Base-by-base conservation (phyloP, 345 rosid genomes). In the Pistacia atlantica region DNA sequence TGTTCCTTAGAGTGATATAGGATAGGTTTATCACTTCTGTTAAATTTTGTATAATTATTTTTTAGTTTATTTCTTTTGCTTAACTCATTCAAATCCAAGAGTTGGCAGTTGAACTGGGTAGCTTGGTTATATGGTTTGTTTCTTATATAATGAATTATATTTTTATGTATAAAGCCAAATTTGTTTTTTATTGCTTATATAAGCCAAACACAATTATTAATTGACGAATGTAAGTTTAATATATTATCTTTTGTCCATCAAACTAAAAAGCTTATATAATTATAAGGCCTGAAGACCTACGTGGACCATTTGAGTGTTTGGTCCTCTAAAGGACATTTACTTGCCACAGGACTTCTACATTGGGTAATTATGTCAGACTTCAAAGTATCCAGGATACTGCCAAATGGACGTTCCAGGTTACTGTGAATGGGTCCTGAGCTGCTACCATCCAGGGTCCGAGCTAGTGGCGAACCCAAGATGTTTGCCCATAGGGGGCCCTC, bases 321-420 rank as follows among this genome's bases (percentile, higher is more conserved):
- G 99, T 71, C 93, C 84, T 56, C 85, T 95, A 38, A 95, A 92
- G 87, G 97, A 95, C 75, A 75, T 95, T 37, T 93, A 92, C 76
- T 82, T 95, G 88, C 99, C 99, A 67, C 91, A 92, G 42, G 97
- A 95, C 79, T 93, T 90, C 76, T 82, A 95, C 76, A 89, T 92
- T 54, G 95, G 99, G 93, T 93, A 82, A 89, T 90, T 58, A 28
- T 9, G 62, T 42, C 25, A 25, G 25, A 25, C 25, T 25, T 25
- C 25, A 25, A 25, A 25, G 25, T 25, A 25, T 25, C 25, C 25
- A 25, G 25, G 25, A 25, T 25, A 25, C 25, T 0, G 25, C 25
- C 1, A 0, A 25, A 0, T 25, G 25, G 25, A 25, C 25, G 25
- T 25, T 25, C 25, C 1, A 25, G 25, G 25, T 0, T 25, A 25